Evolutionary conservation across 2,329 filamentous ascomycete genomes (phyloP), one percentile per base, ranked within the genome.

Genomic region (Fusarium poae): DNA sequence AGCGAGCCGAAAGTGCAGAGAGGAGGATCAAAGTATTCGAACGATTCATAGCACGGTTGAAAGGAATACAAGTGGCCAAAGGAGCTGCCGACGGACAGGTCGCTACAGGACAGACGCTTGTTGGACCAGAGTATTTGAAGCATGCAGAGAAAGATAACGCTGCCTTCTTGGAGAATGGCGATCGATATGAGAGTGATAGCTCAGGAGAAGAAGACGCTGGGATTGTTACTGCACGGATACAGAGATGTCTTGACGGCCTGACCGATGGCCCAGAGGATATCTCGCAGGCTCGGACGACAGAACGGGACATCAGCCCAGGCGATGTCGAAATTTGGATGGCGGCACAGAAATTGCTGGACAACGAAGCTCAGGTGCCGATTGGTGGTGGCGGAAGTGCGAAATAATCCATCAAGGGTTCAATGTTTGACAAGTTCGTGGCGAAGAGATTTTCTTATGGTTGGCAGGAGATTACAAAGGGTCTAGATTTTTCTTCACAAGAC

Each of bases 1-100:
- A 80, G 32, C 79, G 86, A 32, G 88, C 88, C 0, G 82, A 87
- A 70, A 79, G 81, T 6, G 87, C 87, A 0, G 88, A 91, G 77
- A 81, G 78, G 62, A 80, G 84, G 49, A 73, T 89, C 20, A 79
- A 80, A 6, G 80, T 83, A 25, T 82, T 86, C 61, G 81, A 86
- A 72, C 75, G 77, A 40, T 82, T 84, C 61, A 80, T 79, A 5
- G 62, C 73, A 16, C 75, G 76, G 25, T 40, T 82, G 32, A 75
- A 75, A 46, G 75, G 70, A 3, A 77, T 80, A 51, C 73, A 72
- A n/a, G 74, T 74, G 39, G 67, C 70, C 3, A 63, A 56, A 29
- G 51, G 27, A 6, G 58, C 39, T 10, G 42, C 45, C 9, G 11
- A 45, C 7, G 55, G 45, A n/a, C 11, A 35, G 4, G 7, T 4